Percentiles rank a stretch among this genome's conserved stretches.
Conservation (phyloP, 2,329 filamentous ascomycete species). For the Scleromitrula shiraiana region DNA sequence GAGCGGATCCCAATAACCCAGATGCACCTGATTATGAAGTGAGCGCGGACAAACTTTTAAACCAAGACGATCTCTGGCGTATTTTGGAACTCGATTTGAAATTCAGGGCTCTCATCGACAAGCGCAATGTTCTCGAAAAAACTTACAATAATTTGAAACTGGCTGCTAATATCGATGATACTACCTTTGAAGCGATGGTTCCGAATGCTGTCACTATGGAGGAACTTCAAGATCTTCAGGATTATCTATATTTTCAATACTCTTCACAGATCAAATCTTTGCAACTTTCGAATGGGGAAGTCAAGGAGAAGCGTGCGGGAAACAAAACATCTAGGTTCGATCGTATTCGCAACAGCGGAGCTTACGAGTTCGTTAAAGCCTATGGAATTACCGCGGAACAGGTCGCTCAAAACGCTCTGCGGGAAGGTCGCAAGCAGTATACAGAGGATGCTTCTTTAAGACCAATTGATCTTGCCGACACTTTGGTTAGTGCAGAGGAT, state of each 20-base stretch:
- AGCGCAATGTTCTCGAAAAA: conserved; percentile 76
- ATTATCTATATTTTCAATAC: conserved; percentile 95
- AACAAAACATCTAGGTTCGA: conserved; percentile 75
- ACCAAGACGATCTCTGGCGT: conserved; percentile 89
- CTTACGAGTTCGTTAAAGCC: conserved; percentile 75
- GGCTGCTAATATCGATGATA: conserved; percentile 55
- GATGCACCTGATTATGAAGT: conserved; percentile 67
- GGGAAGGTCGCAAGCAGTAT: conserved; percentile 68
- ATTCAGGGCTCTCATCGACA: conserved; percentile 86
- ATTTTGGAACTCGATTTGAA: conserved; percentile 93
- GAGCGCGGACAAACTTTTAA: conserved; percentile 77
- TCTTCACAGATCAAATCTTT: conserved; percentile 76
- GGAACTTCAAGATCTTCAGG: conserved; percentile 91
- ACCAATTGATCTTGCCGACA: conserved; percentile 82
- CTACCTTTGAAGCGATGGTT: conserved; percentile 76
- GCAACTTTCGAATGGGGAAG: conserved; percentile 52
- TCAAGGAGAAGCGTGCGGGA: conserved; percentile 66
- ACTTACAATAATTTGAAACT: conserved; percentile 66
- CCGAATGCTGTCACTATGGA: conserved; percentile 76
- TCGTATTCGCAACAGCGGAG: conserved; percentile 70
- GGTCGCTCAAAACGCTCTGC: conserved; percentile 77
- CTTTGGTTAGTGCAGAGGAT: conserved; percentile 59
- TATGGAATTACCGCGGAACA: conserved; percentile 87
- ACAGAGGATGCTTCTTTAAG: conserved; percentile 75
- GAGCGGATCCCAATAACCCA: conserved; percentile 52